A percentile compares a stretch with the other conserved stretches of the same genome.
Evolutionary conservation across 306 rosid genomes (phyloP).

Genomic region (Cyclanthera cordifolia): DNA sequence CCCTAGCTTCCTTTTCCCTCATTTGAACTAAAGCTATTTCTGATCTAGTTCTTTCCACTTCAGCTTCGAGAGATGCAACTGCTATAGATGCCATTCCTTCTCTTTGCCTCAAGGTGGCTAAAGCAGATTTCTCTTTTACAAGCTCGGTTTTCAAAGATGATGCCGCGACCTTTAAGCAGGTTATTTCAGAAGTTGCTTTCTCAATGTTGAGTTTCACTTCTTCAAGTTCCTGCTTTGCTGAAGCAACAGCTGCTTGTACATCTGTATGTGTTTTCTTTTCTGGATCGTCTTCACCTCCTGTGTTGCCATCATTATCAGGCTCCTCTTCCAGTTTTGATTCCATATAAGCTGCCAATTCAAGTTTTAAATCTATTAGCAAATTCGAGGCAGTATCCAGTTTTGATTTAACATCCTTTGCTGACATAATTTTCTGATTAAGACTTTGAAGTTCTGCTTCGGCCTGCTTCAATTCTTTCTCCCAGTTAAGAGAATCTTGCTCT

Average conservation of each 20-base stretch:
- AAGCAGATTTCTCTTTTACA: conserved; percentile 63
- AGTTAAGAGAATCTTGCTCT: conserved; percentile 86
- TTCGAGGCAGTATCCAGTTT: conserved; percentile 72
- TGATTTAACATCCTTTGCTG: conserved; percentile 71
- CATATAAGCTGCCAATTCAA: conserved; percentile 82
- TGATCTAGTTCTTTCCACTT: conserved; percentile 64
- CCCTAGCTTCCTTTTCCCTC: conserved; percentile 90
- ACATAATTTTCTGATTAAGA: conserved; percentile 56
- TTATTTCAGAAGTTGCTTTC: conserved; percentile 77
- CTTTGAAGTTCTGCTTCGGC: conserved; percentile 80
- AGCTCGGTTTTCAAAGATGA: conserved; percentile 63
- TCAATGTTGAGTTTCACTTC: conserved; percentile 79
- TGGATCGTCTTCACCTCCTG: conserved; percentile 33
- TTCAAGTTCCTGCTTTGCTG: conserved; percentile 68
- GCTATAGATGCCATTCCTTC: conserved; percentile 96
- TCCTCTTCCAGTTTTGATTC: conserved; percentile 61
- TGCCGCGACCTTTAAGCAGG: conserved; percentile 74
- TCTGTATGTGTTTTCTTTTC: conserved; percentile 45
- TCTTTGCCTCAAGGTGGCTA: conserved; percentile 59
- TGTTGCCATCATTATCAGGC: conserved; percentile 23
- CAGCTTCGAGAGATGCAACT: conserved; percentile 83
- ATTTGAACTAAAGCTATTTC: conserved; percentile 79
- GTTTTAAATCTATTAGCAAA: conserved; percentile 67
- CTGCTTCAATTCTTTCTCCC: conserved; percentile 90
- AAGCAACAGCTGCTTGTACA: conserved; percentile 64